phyloP scores from a whole-genome alignment of 2,329 filamentous ascomycete species.

The Parafenestella ontariensis region DNA sequence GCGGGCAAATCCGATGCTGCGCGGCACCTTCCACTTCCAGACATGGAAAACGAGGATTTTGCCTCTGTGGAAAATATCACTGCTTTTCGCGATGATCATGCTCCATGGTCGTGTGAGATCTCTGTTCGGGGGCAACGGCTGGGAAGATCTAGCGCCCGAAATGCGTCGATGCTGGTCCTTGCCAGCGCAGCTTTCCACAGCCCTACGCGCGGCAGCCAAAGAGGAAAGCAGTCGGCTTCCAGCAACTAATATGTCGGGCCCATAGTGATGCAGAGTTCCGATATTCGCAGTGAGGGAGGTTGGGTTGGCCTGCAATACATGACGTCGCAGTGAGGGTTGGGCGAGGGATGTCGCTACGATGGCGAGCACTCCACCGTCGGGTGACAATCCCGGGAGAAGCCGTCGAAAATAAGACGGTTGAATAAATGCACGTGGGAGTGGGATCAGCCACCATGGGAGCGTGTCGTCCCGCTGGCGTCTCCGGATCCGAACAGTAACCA shows the following conservation, averaged over 20 bases:
- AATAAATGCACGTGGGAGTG: conserved; percentile 29
- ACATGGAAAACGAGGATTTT: not conserved
- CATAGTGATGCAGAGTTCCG: conserved; percentile 5
- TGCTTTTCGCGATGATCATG: not conserved
- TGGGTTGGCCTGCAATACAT: conserved; percentile 5
- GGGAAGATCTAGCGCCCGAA: conserved; percentile 16
- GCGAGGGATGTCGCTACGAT: conserved; percentile 4
- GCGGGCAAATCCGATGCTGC: not conserved
- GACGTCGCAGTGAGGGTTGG: conserved; percentile 14
- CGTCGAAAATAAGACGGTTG: conserved; percentile 4
- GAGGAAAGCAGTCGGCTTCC: not conserved
- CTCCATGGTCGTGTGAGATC: conserved; percentile 7
- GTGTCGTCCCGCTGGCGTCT: conserved; percentile 18
- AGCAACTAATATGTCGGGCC: not conserved
- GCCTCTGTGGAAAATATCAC: not conserved
- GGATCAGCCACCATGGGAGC: conserved; percentile 27
- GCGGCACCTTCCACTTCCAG: not conserved
- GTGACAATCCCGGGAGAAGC: conserved; percentile 22
- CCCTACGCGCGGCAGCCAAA: conserved; percentile 8
- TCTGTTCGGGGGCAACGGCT: conserved; percentile 9
- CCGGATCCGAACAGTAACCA: conserved; percentile 10
- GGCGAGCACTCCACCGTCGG: conserved; percentile 18
- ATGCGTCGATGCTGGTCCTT: conserved; percentile 22
- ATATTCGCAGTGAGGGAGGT: conserved; percentile 5
- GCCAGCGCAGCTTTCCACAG: conserved; percentile 8